Evolutionary conservation across 257 asterid species (phyloP), one percentile per base, ranked within the genome.

Genomic region (Nyctanthes arbortristis): DNA sequence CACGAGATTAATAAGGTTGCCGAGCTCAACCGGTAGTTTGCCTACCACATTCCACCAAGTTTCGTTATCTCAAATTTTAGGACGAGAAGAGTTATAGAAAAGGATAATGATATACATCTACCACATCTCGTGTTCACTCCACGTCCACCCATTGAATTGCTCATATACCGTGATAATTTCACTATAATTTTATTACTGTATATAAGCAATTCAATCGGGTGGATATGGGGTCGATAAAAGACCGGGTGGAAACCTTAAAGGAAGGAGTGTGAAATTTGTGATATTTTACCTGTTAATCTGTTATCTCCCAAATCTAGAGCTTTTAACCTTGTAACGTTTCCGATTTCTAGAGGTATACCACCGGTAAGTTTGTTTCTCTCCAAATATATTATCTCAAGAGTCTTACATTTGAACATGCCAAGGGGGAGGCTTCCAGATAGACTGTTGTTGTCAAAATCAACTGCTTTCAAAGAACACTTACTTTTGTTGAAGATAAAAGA

Each of bases 381-480:
- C 71, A 86, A 63, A 12, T 63, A 52, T 49, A 84, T 11, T 14
- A 4, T 1, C 5, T 22, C 18, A 52, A 86, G 87, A 22, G 24
- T 37, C 59, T 55, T 75, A 58, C 83, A 79, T 30, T 69, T 64
- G 77, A 71, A 77, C 56, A 81, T 39, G 30, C 24, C 69, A 25
- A 27, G 4, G 0, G 86, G 84, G 34, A 85, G 68, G 71, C 68
- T 69, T 74, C 88, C 88, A 0, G 88, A 84, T 2, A 87, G 72
- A 65, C 78, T 80, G 65, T 79, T 79, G 73, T 79, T 63, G 25
- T 70, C 16, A 68, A 68, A 65, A 31, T 68, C 66, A 18, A 68
- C 35, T 12, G 14, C 13, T 33, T 56, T 68, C 16, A 68, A 56
- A 56, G 65, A 56, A 35, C 65, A 55, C n/a, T n/a, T n/a, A n/a